Evolutionary conservation across 2,329 filamentous ascomycete species (phyloP).

Genomic region (Alternaria infectoria): DNA sequence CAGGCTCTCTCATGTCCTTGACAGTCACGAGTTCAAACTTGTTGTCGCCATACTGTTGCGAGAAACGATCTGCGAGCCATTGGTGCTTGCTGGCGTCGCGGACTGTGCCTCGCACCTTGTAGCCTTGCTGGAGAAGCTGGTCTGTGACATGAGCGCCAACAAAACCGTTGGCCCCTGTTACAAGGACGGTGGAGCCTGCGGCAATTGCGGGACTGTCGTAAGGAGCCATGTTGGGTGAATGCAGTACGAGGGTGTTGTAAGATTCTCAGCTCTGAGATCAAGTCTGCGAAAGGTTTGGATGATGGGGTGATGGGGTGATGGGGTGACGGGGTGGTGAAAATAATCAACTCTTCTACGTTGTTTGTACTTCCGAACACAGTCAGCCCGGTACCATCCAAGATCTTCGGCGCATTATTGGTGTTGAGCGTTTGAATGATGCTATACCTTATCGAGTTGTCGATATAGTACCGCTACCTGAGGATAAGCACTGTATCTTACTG

Average conservation of each 20-base stretch:
- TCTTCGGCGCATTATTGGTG: conserved; percentile 6
- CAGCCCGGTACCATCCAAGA: background rate
- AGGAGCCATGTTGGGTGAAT: background rate
- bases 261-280: background rate
- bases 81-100: conserved; percentile 27
- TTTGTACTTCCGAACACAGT: background rate
- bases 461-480: background rate
- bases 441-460: background rate
- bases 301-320: background rate
- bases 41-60: conserved; percentile 21
- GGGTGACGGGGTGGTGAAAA: background rate
- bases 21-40: conserved; percentile 24
- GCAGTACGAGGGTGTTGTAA: background rate
- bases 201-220: conserved; percentile 10
- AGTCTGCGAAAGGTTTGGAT: background rate
- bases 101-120: conserved; percentile 39
- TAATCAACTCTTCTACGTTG: background rate
- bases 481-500: background rate
- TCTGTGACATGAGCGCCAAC: conserved; percentile 42
- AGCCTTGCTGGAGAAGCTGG: conserved; percentile 38
- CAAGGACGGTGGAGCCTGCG: conserved; percentile 32
- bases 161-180: conserved; percentile 42
- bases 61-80: conserved; percentile 35
- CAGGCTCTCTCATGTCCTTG: conserved; percentile 31
- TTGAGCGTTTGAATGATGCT: background rate